Base-by-base conservation (phyloP, 2,329 filamentous ascomycete genomes). In the Fusarium foetens region DNA sequence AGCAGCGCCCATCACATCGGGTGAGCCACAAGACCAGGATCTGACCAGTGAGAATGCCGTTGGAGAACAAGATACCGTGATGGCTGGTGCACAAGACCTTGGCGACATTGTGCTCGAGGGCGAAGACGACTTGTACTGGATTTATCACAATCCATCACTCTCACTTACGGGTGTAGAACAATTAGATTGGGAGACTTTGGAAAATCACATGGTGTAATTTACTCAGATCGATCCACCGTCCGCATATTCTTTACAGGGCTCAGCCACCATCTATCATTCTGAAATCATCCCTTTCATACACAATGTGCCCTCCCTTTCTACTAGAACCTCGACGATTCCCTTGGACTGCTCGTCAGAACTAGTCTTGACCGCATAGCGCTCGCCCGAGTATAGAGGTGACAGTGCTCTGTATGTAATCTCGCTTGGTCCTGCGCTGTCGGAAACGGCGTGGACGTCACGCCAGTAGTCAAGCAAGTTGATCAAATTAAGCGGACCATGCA, bases 81-180 rank as follows among this genome's bases (percentile, higher is more conserved):
- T 57, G 36, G 23, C 65, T 14, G 42, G 60, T 14, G 63, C 35
- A 23, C 42, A 59, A 11, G 69, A 70, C 43, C 51, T 70, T 29
- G 66, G 66, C 17, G 66, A 63, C 14, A 68, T 72, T 13, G 59
- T 65, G 23, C 48, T 72, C 16, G 55, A 70, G 13, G 66, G 67
- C 3, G 69, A 68, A 21, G 57, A 72, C n/a, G 63, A 58, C 1
- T 41, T 70, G 4, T 72, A 72, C 36, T 70, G 63, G 66, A 55
- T 72, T 5, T 72, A 72, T 48, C 67, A 64, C 17, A 58, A 69
- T 25, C 42, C 67, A 3, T 65, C 55, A 4, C 53, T 72, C 25
- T 58, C 61, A 2, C 66, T 58, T 16, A 72, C 67, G 7, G 69
- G 67, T 11, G 59, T 58, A 7, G 67, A 71, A 27, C 48, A 65